These are phyloP conservation scores for Fusarium sp. DNA, from an alignment of 2,329 filamentous ascomycete species.

Conservation along the genomic window DNA sequence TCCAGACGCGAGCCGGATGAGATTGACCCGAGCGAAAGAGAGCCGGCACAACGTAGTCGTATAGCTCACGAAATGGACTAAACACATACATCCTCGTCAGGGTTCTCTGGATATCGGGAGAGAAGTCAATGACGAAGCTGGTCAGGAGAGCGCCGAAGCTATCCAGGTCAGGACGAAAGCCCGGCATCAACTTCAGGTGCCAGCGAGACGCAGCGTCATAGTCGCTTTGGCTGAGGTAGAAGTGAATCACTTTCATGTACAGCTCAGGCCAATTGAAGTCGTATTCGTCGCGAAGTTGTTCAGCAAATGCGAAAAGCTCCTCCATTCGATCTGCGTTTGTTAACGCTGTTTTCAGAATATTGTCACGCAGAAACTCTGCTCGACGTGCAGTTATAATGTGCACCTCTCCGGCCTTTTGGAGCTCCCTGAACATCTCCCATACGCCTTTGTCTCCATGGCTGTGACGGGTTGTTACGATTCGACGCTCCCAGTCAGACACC, in stretches of 20 bases:
- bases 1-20: slow-evolving; percentile 60
- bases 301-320: slow-evolving; percentile 43
- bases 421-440: slow-evolving; percentile 45
- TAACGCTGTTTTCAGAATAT: slow-evolving; percentile 47
- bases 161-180: slow-evolving; percentile 56
- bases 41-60: slow-evolving; percentile 64
- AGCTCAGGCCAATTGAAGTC: slow-evolving; percentile 61
- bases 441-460: slow-evolving; percentile 39
- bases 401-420: slow-evolving; percentile 30
- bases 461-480: slow-evolving; percentile 33
- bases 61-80: slow-evolving; percentile 58
- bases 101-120: slow-evolving; percentile 52
- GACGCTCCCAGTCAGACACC: slow-evolving; percentile 33
- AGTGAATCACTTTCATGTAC: slow-evolving; percentile 60
- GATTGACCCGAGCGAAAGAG: slow-evolving; percentile 62
- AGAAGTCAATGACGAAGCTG: slow-evolving; percentile 55
- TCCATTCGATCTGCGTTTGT: slow-evolving; percentile 40
- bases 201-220: slow-evolving; percentile 57
- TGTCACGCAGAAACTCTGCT: slow-evolving; percentile 45
- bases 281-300: slow-evolving; percentile 52
- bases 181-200: slow-evolving; percentile 59
- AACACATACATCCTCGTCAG: slow-evolving; percentile 60
- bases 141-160: slow-evolving; percentile 58
- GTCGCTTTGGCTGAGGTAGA: slow-evolving; percentile 55
- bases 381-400: slow-evolving; percentile 37